Evolutionary conservation across 208 protist genomes (phyloP).

Genomic region (Entamoeba moshkovskii): DNA sequence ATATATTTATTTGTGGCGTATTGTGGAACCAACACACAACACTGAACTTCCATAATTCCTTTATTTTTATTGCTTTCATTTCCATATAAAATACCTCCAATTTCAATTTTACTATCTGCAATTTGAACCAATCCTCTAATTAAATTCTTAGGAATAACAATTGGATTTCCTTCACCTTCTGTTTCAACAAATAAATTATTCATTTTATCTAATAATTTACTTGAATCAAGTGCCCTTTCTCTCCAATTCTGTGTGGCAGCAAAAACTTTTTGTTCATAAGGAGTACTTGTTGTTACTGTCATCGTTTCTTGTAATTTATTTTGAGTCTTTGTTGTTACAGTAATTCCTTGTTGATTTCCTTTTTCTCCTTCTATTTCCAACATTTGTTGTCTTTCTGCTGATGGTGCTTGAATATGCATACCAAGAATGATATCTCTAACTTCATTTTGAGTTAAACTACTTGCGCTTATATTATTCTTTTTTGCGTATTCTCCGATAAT

Average conservation of each 20-base stretch:
- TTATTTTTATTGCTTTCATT: background rate
- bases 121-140: background rate
- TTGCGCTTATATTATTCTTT: slow-evolving; percentile 96
- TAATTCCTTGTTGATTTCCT: background rate
- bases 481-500: slow-evolving; percentile 97
- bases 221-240: background rate
- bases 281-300: background rate
- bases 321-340: slow-evolving; percentile 1
- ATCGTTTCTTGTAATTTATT: background rate
- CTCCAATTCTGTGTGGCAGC: slow-evolving; percentile 6
- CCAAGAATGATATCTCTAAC: slow-evolving; percentile 99
- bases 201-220: background rate
- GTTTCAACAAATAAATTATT: background rate
- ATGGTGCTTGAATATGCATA: background rate
- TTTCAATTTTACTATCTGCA: background rate
- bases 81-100: slow-evolving; percentile 14
- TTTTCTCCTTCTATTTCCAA: background rate
- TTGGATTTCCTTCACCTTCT: background rate
- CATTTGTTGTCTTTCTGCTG: background rate
- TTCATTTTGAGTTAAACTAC: slow-evolving; percentile 93
- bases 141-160: background rate
- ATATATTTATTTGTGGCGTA: background rate
- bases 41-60: background rate
- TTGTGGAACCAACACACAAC: background rate
- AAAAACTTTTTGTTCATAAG: background rate